Evolutionary conservation across 2,329 filamentous ascomycete genomes (phyloP).

Genomic region (Phyllosticta capitalensis): DNA sequence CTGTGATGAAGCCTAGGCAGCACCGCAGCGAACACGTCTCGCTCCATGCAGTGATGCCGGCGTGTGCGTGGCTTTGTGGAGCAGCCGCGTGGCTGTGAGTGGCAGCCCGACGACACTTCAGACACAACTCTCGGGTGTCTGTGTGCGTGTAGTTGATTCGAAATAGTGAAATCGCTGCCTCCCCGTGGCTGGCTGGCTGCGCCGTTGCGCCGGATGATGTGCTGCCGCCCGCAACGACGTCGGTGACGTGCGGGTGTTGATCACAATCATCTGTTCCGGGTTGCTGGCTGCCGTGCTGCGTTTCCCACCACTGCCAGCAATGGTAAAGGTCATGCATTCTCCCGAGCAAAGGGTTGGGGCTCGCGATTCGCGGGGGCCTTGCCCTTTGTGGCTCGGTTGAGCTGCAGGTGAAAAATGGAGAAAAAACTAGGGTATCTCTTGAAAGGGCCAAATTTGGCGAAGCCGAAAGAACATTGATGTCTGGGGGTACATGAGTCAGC

Average conservation of each 20-base stretch:
- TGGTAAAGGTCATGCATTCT: background rate
- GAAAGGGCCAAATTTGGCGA: conserved; percentile 1
- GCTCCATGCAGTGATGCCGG: conserved; percentile 13
- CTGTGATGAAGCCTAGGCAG: conserved; percentile 13
- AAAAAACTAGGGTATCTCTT: conserved; percentile 2
- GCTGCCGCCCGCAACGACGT: background rate
- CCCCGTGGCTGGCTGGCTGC: background rate
- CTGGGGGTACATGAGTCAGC: conserved; percentile 5
- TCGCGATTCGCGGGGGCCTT: background rate
- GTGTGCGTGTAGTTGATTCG: conserved; percentile 1
- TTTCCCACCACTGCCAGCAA: background rate
- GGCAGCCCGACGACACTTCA: background rate
- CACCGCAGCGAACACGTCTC: conserved; percentile 7
- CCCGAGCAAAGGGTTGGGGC: background rate
- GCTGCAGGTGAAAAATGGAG: background rate
- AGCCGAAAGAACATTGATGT: conserved; percentile 1
- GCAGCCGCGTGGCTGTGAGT: background rate
- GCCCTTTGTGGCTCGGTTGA: background rate
- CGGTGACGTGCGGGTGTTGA: conserved; percentile 4
- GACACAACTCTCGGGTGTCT: background rate
- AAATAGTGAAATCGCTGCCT: background rate
- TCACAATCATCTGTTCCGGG: conserved; percentile 4
- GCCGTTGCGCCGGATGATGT: background rate
- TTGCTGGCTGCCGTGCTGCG: conserved; percentile 1
- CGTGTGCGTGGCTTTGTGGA: conserved; percentile 12